Base-by-base conservation (phyloP, 306 rosid genomes). In the Malus fusca region DNA sequence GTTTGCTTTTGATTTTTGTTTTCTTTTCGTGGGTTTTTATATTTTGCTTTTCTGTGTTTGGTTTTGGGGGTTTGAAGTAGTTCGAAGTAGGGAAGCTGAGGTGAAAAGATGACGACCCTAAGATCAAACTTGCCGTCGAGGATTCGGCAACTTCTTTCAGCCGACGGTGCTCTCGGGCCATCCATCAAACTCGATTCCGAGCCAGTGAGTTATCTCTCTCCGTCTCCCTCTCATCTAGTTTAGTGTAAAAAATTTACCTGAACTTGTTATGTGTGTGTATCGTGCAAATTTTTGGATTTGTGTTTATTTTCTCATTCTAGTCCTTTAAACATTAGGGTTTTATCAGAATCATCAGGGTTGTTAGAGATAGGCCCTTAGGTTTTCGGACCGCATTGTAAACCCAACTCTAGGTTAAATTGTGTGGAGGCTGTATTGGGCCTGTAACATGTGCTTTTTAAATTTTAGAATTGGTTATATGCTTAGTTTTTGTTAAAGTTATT, bases 41-140 rank as follows among this genome's bases (percentile, higher is more conserved):
- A 7, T 14, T 62, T 37, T 72, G 48, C 21, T 37, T 66, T 66
- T 75, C 58, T 17, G 48, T 60, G 46, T 68, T 52, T 55, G 62
- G 68, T 25, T 73, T 73, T 25, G 31, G 37, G 70, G 60, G 10
- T 8, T 74, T 84, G 82, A 77, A 85, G 88, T 83, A 82, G 92
- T 83, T 77, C 72, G 60, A 76, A 86, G 88, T 88, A 80, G 87
- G 80, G 91, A 84, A 89, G 83, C 81, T 84, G 94, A 74, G 91
- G 91, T 85, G 89, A 82, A 87, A 51, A 19, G 64, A 96, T 96
- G 99, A 75, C 92, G 77, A 81, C 98, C 78, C 84, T 84, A 72
- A 83, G 97, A 88, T 91, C 99, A 76, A 92, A 88, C 86, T 91
- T 91, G 92, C 98, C 99, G 28, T 92, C 98, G 75, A 84, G 99